phyloP scores from a whole-genome alignment of 2,329 filamentous ascomycete species.

The Colletotrichum incanum region DNA sequence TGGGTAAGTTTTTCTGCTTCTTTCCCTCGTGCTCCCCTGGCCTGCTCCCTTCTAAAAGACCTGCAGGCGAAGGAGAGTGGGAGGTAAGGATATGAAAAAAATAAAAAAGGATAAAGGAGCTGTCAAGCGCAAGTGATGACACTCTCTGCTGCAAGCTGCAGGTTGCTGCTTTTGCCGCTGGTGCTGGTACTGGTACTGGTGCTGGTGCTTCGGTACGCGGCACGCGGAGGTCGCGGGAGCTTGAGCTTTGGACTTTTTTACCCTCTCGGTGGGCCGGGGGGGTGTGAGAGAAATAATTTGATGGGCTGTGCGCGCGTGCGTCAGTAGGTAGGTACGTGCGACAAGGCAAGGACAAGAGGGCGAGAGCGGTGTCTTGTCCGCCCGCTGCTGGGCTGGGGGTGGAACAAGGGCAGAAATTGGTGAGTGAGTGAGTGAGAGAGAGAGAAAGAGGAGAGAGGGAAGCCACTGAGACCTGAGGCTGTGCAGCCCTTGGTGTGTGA shows the following conservation, averaged over 20 bases:
- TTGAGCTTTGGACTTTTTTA: conserved; percentile 35
- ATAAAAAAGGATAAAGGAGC: conserved; percentile 1
- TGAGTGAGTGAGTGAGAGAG: conserved; percentile 29
- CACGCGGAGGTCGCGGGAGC: conserved; percentile 40
- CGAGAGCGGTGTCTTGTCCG: conserved; percentile 41
- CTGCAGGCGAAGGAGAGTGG: background rate
- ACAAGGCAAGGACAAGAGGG: conserved; percentile 28
- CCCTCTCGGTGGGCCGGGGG: conserved; percentile 15
- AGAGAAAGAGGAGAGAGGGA: conserved; percentile 14
- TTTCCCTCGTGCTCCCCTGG: conserved; percentile 11
- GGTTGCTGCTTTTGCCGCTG: conserved; percentile 2
- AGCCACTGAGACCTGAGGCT: conserved; percentile 40
- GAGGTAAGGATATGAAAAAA: background rate
- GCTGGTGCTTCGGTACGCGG: conserved; percentile 24
- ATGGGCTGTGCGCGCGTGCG: conserved; percentile 42
- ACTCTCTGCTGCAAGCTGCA: conserved; percentile 10
- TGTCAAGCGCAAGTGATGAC: conserved; percentile 20
- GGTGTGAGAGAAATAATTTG: conserved; percentile 32
- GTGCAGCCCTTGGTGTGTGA: conserved; percentile 42
- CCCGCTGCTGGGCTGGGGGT: conserved; percentile 25
- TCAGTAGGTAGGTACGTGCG: conserved; percentile 41
- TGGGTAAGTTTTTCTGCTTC: conserved; percentile 17
- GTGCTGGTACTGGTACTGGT: background rate
- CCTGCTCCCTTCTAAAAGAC: conserved; percentile 7
- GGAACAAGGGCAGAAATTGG: conserved; percentile 40